These are phyloP conservation scores for Solanum piurae DNA, from an alignment of 257 asterid genomes.

Conservation along the genomic window DNA sequence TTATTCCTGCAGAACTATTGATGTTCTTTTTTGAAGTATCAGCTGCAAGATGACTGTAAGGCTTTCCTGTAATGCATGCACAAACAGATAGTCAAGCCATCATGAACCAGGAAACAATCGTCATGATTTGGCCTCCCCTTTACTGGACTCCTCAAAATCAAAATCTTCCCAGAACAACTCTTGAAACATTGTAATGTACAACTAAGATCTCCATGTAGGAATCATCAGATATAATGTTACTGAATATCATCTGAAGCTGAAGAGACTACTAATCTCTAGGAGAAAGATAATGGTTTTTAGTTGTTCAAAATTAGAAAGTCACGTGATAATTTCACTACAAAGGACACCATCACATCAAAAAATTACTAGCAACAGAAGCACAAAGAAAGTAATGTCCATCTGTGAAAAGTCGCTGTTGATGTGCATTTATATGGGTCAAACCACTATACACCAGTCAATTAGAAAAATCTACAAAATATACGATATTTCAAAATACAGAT, in stretches of 20 bases:
- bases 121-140: slow-evolving; percentile 38
- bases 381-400: neutral
- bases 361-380: neutral
- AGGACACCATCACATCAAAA: neutral
- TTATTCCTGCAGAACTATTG: slow-evolving; percentile 48
- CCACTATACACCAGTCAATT: neutral
- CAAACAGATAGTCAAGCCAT: slow-evolving; percentile 48
- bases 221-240: slow-evolving; percentile 11
- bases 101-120: slow-evolving; percentile 31
- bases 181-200: slow-evolving; percentile 18
- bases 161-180: slow-evolving; percentile 24
- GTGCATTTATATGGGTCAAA: neutral
- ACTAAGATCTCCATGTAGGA: slow-evolving; percentile 14
- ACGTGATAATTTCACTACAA: neutral
- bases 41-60: slow-evolving; percentile 55
- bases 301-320: neutral
- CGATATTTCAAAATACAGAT: neutral
- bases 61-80: slow-evolving; percentile 78
- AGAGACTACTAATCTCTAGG: slow-evolving; percentile 5
- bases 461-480: neutral
- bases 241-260: slow-evolving; percentile 8
- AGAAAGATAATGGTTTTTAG: neutral
- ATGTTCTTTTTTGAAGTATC: slow-evolving; percentile 41
- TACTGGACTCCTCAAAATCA: slow-evolving; percentile 37
- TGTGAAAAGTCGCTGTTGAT: neutral